phyloP scores from a whole-genome alignment of 2,329 filamentous ascomycete genomes.

The Phoma sp. region DNA sequence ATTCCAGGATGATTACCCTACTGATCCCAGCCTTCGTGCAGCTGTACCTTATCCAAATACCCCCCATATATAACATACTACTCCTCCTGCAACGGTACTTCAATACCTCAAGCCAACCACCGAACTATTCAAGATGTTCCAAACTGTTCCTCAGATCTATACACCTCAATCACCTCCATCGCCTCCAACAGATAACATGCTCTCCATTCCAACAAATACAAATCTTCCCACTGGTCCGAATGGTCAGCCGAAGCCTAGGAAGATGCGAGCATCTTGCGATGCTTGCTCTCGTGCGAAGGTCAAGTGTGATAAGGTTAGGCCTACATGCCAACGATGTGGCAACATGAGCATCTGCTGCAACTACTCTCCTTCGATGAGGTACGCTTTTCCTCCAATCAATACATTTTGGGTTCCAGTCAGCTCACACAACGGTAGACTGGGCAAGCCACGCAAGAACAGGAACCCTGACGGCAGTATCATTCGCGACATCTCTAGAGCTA shows the following conservation, averaged over 20 bases:
- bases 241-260: conserved; percentile 42
- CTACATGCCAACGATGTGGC: conserved; percentile 46
- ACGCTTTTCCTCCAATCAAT: conserved; percentile 10
- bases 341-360: conserved; percentile 51
- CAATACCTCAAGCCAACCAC: conserved; percentile 22
- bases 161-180: conserved; percentile 31
- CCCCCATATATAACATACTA: conserved; percentile 42
- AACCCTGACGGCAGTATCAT: conserved; percentile 46
- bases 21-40: conserved; percentile 24
- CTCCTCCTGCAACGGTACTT: conserved; percentile 25
- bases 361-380: conserved; percentile 51
- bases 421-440: conserved; percentile 37
- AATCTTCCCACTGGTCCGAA: conserved; percentile 31
- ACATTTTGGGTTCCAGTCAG: neutral
- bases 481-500: conserved; percentile 44
- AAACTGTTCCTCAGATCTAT: conserved; percentile 36
- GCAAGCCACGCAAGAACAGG: conserved; percentile 48
- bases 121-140: conserved; percentile 38
- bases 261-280: conserved; percentile 49
- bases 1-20: conserved; percentile 33
- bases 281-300: conserved; percentile 50
- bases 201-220: conserved; percentile 26
- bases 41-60: conserved; percentile 25
- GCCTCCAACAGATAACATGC: conserved; percentile 36
- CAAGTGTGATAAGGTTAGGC: conserved; percentile 49